A percentile compares a stretch with the other conserved stretches of the same genome.
These are phyloP conservation scores for Solanum medicagineum DNA, from an alignment of 257 asterid genomes.

Conservation along the genomic window DNA sequence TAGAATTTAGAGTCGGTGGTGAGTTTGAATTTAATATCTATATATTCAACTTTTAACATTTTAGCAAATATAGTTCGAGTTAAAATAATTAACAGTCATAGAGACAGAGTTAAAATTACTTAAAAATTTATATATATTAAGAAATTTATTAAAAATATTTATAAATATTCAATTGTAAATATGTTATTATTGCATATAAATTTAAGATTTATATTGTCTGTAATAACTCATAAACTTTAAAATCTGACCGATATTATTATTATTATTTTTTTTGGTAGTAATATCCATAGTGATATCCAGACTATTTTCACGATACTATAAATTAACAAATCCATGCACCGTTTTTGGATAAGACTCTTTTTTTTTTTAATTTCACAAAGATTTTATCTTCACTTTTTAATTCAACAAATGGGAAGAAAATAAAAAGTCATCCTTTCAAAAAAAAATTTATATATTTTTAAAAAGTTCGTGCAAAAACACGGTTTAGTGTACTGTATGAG, in stretches of 20 bases:
- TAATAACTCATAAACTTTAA: neutral
- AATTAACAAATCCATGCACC: neutral
- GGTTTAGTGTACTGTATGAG: slow-evolving; percentile 17
- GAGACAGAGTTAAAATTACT: neutral
- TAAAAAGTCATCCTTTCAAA: neutral
- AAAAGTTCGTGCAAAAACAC: slow-evolving; percentile 29
- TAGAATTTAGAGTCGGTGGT: neutral
- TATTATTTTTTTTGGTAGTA: neutral
- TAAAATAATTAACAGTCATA: neutral
- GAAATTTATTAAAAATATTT: too few relatives aligned
- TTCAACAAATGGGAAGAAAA: neutral
- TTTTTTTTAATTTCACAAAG: neutral
- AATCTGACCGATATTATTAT: neutral
- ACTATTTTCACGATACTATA: neutral
- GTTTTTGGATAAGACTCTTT: neutral
- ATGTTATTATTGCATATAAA: neutral
- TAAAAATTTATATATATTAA: neutral
- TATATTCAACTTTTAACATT: neutral
- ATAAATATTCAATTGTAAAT: neutral
- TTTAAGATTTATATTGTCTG: neutral
- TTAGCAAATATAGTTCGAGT: neutral
- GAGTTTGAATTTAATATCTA: neutral
- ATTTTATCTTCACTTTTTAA: neutral
- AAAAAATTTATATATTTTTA: neutral
- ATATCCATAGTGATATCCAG: neutral